Evolutionary conservation across 1,284 basidiomycete genomes (phyloP).

Genomic region (Cryptococcus hybrid): DNA sequence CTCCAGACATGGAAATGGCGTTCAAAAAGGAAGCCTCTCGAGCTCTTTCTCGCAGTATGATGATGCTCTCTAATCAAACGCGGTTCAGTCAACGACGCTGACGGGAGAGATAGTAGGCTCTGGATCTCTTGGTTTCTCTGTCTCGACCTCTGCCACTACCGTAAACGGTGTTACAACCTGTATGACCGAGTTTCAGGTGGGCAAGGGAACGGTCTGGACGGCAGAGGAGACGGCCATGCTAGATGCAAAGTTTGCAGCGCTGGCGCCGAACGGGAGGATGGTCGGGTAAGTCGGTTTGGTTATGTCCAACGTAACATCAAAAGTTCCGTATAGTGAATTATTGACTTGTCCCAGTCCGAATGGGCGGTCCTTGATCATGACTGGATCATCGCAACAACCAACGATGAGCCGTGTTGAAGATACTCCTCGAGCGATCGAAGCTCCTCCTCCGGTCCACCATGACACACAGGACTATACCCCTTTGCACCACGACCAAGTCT

Average conservation of each 20-base stretch:
- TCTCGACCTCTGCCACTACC: constrained; percentile 6
- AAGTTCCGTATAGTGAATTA: not conserved
- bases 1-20: constrained; percentile 7
- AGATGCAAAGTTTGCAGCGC: constrained; percentile 5
- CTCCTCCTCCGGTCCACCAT: too few species aligned
- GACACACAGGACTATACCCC: too few species aligned
- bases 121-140: constrained; percentile 9
- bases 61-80: not conserved
- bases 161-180: constrained; percentile 7
- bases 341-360: not conserved
- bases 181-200: constrained; percentile 8
- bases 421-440: not conserved
- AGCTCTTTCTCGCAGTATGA: constrained; percentile 3
- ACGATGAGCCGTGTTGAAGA: not conserved
- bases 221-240: constrained; percentile 2
- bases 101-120: not conserved
- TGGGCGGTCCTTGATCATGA: not conserved
- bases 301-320: too few species aligned
- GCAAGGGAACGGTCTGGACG: constrained; percentile 11
- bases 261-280: constrained; percentile 2
- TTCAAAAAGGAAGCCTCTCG: constrained; percentile 7
- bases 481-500: too few species aligned
- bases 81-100: not conserved
- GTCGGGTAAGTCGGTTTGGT: constrained; percentile 6
- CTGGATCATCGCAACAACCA: not conserved